phyloP scores from a whole-genome alignment of 768 basidiomycete genomes.

The Podaxis mareebaensis region DNA sequence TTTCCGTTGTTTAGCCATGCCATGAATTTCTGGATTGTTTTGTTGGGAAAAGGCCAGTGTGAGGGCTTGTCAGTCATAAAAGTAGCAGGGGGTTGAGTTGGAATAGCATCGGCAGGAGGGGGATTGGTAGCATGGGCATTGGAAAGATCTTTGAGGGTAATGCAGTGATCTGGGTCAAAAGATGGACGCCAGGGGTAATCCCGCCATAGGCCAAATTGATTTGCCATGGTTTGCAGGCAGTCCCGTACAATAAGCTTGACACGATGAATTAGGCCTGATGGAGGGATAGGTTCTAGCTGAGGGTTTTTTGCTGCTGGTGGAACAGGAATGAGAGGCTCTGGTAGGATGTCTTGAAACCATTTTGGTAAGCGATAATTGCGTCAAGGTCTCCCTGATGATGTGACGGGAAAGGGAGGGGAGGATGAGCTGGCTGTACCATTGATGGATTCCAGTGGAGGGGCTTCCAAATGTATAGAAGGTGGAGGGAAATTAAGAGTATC shows the following conservation, averaged over 20 bases:
- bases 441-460: neutral
- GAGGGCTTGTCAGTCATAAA: neutral
- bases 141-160: neutral
- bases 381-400: neutral
- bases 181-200: slow-evolving; percentile 26
- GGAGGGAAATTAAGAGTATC: neutral
- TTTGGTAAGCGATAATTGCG: neutral
- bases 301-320: neutral
- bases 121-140: neutral
- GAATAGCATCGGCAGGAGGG: neutral
- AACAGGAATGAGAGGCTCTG: neutral
- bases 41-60: slow-evolving; percentile 19
- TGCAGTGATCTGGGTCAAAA: slow-evolving; percentile 25
- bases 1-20: slow-evolving; percentile 20
- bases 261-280: too few species aligned
- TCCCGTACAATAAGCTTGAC: neutral
- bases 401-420: neutral
- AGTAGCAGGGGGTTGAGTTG: neutral
- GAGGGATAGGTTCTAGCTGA: neutral
- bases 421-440: neutral
- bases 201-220: neutral
- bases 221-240: neutral
- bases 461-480: neutral
- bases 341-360: neutral
- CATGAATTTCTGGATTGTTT: slow-evolving; percentile 21